These are phyloP conservation scores for Haematococcus lacustris DNA, from an alignment of 139 green algal genomes.

Conservation along the genomic window DNA sequence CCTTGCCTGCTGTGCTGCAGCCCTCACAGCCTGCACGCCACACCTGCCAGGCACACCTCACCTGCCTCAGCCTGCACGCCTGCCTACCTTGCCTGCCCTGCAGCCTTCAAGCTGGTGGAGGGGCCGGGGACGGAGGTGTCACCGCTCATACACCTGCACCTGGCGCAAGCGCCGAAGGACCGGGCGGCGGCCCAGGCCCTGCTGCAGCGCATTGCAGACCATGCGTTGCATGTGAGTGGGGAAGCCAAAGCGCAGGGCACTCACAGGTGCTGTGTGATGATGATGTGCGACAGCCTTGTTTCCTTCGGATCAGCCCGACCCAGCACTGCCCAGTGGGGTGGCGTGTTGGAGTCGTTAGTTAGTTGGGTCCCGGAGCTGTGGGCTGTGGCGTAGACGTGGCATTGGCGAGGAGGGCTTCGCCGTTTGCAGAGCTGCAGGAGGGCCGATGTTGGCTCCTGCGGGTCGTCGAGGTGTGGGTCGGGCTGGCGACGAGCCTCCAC, in stretches of 20 bases:
- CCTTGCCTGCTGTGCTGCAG: not conserved
- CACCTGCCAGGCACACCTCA: not conserved
- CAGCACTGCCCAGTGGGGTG: not conserved
- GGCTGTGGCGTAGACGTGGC: too few species aligned
- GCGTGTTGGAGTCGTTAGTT: too few species aligned
- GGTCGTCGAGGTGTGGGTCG: not conserved
- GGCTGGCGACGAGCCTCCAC: not conserved
- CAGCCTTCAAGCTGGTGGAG: constrained; percentile 42
- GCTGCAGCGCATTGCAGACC: constrained; percentile 13
- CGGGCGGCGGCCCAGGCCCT: not conserved
- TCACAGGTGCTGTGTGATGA: not conserved
- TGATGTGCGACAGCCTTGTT: too few species aligned
- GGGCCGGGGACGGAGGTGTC: constrained; percentile 17
- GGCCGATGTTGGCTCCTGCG: not conserved
- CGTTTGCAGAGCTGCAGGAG: constrained; percentile 1
- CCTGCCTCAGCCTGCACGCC: not conserved
- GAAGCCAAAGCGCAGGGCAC: not conserved
- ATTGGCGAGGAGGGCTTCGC: not conserved
- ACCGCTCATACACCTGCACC: constrained; percentile 54
- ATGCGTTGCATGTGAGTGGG: constrained; percentile 8
- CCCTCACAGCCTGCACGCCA: not conserved
- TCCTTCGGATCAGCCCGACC: too few species aligned
- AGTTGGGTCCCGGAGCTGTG: too few species aligned
- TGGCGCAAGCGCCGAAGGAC: constrained; percentile 18
- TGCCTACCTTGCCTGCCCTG: not conserved